Evolutionary conservation across 495 filamentous ascomycete genomes (phyloP), one percentile per base, ranked within the genome.

Genomic region (Lasiosphaeriaceae sp.): DNA sequence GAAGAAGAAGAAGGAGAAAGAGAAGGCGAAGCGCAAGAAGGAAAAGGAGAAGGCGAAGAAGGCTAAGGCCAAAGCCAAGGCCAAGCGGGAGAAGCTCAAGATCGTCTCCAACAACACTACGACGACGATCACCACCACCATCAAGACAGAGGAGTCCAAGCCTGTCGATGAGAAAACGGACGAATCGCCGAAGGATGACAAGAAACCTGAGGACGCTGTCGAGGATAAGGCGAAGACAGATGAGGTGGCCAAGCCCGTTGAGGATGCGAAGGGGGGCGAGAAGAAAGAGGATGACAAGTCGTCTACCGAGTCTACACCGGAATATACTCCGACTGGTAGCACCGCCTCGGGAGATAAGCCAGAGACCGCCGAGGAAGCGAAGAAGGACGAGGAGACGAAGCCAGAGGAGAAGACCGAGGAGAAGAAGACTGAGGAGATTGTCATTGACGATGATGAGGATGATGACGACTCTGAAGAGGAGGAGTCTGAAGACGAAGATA

Each of bases 31-130:
- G 57, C 39, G 87, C 65, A 69, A 77, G 44, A 80, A 80, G 62
- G 81, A 82, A 68, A 78, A 89, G 24, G 52, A 22, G 52, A 50
- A 20, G 16, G 31, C 14, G 14, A 49, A 41, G 79, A 87, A 76
- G 50, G 50, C 20, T 31, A 49, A 39, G 37, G 35, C 37, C 21
- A 31, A 35, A 11, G n/a, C 14, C 14, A 39, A 39, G 35, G 29
- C 41, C 31, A 45, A 58, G 39, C 50, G 34, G 43, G 46, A 52
- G 47, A 34, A 56, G 55, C 56, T 48, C 17, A 52, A 61, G 35
- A 17, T 43, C 31, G 56, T 45, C 45, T 35, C 48, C 23, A 47
- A 17, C 19, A 41, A 29, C 23, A 49, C 47, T 22, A 39, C 43
- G 26, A 31, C 26, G 26, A 31, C 26, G 26, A 31, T 31, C 31